These are phyloP conservation scores for Ascoidea rubescens DNA, from an alignment of 805 yeast genomes.

Conservation along the genomic window DNA sequence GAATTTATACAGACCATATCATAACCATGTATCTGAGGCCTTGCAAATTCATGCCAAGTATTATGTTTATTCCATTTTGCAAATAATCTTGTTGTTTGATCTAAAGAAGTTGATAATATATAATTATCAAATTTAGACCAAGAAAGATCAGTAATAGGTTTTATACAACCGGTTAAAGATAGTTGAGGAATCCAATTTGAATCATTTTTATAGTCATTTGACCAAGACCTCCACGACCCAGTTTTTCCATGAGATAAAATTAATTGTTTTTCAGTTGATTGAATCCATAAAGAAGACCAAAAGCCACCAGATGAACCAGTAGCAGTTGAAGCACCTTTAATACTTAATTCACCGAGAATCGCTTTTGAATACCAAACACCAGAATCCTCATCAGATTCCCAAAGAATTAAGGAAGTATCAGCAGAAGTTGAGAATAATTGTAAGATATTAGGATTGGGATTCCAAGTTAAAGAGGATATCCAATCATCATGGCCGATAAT, in stretches of 20 bases:
- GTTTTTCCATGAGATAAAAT: conserved; percentile 81
- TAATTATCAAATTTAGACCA: conserved; percentile 64
- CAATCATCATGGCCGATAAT: conserved; percentile 98
- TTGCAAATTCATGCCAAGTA: conserved; percentile 83
- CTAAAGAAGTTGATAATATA: conserved; percentile 67
- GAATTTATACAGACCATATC: conserved; percentile 78
- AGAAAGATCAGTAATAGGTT: conserved; percentile 59
- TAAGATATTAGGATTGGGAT: conserved; percentile 27
- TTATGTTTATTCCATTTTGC: conserved; percentile 23
- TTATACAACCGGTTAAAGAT: conserved; percentile 67
- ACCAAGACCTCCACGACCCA: conserved; percentile 84
- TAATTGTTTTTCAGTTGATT: conserved; percentile 16
- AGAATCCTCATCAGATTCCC: conserved; percentile 79
- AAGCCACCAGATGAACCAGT: conserved; percentile 85
- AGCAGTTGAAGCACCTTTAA: conserved; percentile 96
- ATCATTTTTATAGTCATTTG: conserved; percentile 23
- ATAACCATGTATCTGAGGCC: conserved; percentile 98
- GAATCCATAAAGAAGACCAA: conserved; percentile 57
- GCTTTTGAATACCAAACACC: conserved; percentile 82
- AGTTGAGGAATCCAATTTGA: conserved; percentile 25
- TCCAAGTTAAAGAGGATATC: conserved; percentile 82
- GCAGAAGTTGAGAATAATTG: conserved; percentile 76
- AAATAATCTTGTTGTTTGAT: conserved; percentile 83
- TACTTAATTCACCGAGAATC: conserved; percentile 82
- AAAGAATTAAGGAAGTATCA: conserved; percentile 83